Evolutionary conservation across 2,329 filamentous ascomycete species (phyloP).

Genomic region (Xylariaceae sp.): DNA sequence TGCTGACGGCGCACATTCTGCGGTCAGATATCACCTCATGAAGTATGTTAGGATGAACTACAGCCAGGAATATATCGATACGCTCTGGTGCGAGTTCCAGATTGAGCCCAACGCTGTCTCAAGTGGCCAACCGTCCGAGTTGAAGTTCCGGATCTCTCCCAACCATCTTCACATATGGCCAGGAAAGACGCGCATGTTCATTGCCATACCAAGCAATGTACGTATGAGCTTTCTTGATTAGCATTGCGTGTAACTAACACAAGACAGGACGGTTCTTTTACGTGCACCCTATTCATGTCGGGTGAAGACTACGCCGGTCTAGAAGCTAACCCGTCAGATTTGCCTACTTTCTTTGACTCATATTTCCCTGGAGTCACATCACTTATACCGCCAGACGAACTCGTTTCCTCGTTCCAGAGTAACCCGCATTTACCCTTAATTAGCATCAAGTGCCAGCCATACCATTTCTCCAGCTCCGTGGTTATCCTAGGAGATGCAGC

Average conservation of each 20-base stretch:
- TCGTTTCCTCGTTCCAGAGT: constrained; percentile 67
- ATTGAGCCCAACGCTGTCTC: constrained; percentile 52
- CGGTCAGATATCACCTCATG: constrained; percentile 90
- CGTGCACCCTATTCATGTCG: constrained; percentile 87
- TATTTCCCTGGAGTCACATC: constrained; percentile 83
- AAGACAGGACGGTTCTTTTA: constrained; percentile 79
- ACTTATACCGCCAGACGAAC: constrained; percentile 60
- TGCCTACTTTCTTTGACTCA: constrained; percentile 70
- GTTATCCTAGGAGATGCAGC: constrained; percentile 91
- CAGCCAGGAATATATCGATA: constrained; percentile 90
- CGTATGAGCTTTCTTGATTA: constrained; percentile 20
- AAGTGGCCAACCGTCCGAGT: constrained; percentile 30
- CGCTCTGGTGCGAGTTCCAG: constrained; percentile 93
- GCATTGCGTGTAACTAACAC: constrained; percentile 11
- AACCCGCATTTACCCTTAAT: constrained; percentile 93
- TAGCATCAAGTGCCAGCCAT: constrained; percentile 84
- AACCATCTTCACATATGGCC: constrained; percentile 98
- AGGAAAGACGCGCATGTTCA: constrained; percentile 93
- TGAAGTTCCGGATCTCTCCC: constrained; percentile 72
- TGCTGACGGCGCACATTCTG: constrained; percentile 90
- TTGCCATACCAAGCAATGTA: constrained; percentile 76
- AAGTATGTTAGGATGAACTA: constrained; percentile 90
- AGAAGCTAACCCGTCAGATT: constrained; percentile 52
- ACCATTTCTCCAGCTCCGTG: constrained; percentile 70
- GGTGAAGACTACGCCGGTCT: constrained; percentile 63